Evolutionary conservation across 257 asterid genomes (phyloP).

Genomic region (Gynochthodes officinalis): DNA sequence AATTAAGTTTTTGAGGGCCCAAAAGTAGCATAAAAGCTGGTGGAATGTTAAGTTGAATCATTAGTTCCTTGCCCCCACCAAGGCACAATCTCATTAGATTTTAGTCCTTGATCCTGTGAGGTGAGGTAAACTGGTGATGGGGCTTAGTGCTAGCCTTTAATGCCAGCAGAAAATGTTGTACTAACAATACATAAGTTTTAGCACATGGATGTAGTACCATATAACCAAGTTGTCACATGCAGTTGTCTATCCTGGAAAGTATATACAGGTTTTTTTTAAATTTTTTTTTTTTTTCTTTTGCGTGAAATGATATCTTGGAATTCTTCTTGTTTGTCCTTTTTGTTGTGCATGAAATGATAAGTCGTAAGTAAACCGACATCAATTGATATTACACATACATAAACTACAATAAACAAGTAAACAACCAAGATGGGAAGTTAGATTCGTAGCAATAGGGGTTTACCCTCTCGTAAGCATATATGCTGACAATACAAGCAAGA

Average conservation of each 20-base stretch:
- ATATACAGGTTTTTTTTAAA: not conserved
- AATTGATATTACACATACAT: no score
- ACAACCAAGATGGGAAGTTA: no score
- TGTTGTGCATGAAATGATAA: no score
- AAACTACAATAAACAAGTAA: no score
- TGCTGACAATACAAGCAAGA: no score
- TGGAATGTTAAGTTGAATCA: not conserved
- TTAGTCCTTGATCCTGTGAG: not conserved
- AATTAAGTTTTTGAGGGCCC: not conserved
- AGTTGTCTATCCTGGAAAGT: not conserved
- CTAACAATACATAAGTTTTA: not conserved
- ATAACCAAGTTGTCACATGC: conserved; percentile 9
- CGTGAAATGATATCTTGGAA: no score
- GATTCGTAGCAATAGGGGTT: no score
- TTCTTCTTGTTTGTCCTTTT: no score
- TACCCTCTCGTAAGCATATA: no score
- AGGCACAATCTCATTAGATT: not conserved
- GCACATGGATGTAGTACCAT: conserved; percentile 13
- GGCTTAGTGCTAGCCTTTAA: not conserved
- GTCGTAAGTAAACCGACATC: no score
- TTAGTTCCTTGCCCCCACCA: not conserved
- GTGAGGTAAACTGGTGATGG: no score
- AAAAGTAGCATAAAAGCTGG: not conserved
- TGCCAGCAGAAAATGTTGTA: not conserved
- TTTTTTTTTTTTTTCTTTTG: not conserved